A percentile compares a stretch with the other conserved stretches of the same genome.
These are phyloP conservation scores for Coix lacrymajobi DNA, from an alignment of 176 grass and related monocot genomes.

Conservation along the genomic window DNA sequence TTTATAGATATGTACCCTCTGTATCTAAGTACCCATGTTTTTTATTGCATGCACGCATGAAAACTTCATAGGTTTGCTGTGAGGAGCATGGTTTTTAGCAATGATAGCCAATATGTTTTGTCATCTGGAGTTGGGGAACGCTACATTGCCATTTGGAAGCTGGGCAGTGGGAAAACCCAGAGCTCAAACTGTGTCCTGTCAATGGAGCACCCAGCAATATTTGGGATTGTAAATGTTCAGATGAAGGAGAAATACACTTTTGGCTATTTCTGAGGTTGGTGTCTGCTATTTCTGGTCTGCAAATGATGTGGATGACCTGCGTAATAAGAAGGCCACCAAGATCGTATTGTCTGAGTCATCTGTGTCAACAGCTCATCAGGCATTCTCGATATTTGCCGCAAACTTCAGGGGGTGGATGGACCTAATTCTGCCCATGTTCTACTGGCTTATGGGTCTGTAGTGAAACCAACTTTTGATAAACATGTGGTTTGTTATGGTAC, in stretches of 20 bases:
- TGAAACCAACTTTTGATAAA: conserved; percentile 88
- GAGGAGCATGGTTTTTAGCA: conserved; percentile 82
- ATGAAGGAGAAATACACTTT: conserved; percentile 44
- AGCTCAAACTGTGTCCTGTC: conserved; percentile 67
- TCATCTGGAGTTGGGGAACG: conserved; percentile 88
- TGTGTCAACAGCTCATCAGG: conserved; percentile 40
- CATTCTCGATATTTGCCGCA: conserved; percentile 60
- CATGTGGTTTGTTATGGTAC: conserved; percentile 58
- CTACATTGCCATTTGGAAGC: conserved; percentile 87
- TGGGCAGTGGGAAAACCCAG: conserved; percentile 50
- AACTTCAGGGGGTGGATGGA: conserved; percentile 58
- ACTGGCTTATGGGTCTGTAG: conserved; percentile 77
- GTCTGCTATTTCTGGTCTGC: conserved; percentile 88
- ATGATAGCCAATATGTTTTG: conserved; percentile 61
- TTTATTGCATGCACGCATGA: conserved; percentile 15
- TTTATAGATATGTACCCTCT: neutral
- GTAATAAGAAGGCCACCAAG: conserved; percentile 71
- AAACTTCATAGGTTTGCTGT: conserved; percentile 62
- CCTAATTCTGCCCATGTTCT: conserved; percentile 63
- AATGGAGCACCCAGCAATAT: conserved; percentile 84
- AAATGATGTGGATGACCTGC: conserved; percentile 46
- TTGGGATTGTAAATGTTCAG: conserved; percentile 55
- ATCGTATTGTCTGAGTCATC: conserved; percentile 46
- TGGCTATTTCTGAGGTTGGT: conserved; percentile 86
- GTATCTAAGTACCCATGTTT: neutral